These are phyloP conservation scores for Penicillium sp. DNA, from an alignment of 2,329 filamentous ascomycete genomes.

Conservation along the genomic window DNA sequence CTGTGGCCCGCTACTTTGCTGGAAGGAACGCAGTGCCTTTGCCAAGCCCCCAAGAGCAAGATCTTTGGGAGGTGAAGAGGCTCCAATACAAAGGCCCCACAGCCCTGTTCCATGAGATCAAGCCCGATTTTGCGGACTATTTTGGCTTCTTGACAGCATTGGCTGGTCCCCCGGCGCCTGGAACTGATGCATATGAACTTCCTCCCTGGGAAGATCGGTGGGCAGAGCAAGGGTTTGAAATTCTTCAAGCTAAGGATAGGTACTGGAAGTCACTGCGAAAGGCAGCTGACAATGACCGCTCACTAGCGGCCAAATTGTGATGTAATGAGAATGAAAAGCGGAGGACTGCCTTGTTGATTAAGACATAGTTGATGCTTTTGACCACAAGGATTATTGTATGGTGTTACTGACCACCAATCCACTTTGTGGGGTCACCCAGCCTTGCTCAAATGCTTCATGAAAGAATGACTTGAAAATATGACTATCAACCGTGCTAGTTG, in stretches of 20 bases:
- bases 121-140: constrained; percentile 40
- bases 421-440: not conserved
- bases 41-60: constrained; percentile 22
- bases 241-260: constrained; percentile 20
- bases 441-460: not conserved
- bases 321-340: not conserved
- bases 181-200: constrained; percentile 37
- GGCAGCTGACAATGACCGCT: not conserved
- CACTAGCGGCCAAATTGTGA: constrained; percentile 2
- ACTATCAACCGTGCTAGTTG: not conserved
- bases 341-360: no score
- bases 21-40: constrained; percentile 21
- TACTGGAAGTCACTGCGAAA: constrained; percentile 20
- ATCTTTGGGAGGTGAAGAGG: constrained; percentile 29
- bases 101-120: constrained; percentile 25
- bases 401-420: not conserved
- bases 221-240: constrained; percentile 25
- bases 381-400: no score
- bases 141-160: constrained; percentile 43
- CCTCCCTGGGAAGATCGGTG: constrained; percentile 41
- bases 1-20: constrained; percentile 31
- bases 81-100: constrained; percentile 22
- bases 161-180: constrained; percentile 41
- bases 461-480: not conserved
- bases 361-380: no score